phyloP scores from a whole-genome alignment of 495 filamentous ascomycete species.

The Trichocladium uniseriatum region DNA sequence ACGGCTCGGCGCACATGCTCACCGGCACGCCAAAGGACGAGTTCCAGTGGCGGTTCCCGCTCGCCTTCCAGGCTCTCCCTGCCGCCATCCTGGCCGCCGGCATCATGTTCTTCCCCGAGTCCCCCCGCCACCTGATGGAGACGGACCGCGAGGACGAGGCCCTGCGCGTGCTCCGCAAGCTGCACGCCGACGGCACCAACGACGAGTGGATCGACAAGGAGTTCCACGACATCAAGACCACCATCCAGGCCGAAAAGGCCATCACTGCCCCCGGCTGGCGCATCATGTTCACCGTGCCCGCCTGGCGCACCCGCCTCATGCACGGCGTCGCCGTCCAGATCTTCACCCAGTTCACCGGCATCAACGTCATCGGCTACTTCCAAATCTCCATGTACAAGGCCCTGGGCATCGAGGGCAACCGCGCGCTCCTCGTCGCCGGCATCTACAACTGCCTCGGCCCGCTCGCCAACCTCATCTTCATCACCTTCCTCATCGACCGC shows the following conservation, averaged over 20 bases:
- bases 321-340: constrained; percentile 28
- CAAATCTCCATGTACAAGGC: constrained; percentile 51
- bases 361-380: constrained; percentile 52
- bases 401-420: constrained; percentile 44
- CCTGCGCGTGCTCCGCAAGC: constrained; percentile 39
- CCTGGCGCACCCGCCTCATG: constrained; percentile 42
- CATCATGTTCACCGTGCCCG: constrained; percentile 44
- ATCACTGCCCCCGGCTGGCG: constrained; percentile 37
- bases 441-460: constrained; percentile 53
- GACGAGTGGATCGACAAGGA: constrained; percentile 42
- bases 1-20: constrained; percentile 35
- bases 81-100: constrained; percentile 37
- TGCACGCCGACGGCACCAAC: constrained; percentile 43
- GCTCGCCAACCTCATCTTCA: constrained; percentile 30
- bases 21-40: constrained; percentile 19
- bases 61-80: constrained; percentile 42
- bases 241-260: constrained; percentile 41
- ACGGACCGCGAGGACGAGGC: constrained; percentile 39
- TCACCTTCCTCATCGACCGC: constrained; percentile 40
- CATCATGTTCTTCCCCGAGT: constrained; percentile 44
- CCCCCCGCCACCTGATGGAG: constrained; percentile 47
- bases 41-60: constrained; percentile 47
- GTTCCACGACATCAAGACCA: constrained; percentile 40
- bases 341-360: constrained; percentile 39
- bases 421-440: constrained; percentile 45